Base-by-base conservation (phyloP, 148 eudicot species). In the Silene latifolia region DNA sequence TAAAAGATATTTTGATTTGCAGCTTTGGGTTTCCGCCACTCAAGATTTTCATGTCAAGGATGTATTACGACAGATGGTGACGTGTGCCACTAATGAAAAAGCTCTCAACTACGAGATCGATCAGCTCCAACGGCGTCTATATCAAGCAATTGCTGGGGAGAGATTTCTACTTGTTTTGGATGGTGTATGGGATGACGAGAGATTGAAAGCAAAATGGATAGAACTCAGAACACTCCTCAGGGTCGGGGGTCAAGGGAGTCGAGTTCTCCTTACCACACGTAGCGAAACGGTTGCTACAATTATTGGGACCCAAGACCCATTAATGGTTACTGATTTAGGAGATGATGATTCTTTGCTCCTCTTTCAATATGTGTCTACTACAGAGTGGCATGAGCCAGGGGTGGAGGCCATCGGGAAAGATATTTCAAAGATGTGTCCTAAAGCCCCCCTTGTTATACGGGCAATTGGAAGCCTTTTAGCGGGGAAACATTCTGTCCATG, bases 271-370 rank as follows among this genome's bases (percentile, higher is more conserved):
- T 48, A 48, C 54, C 54, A 48, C 54, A 48, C 54, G 54, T 11
- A 48, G 54, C 13, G 14, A 48, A 11, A 9, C 54, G 2, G 54
- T 48, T 48, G 54, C 54, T 48, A 57, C 0, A 4, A 57, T 17
- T 0, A 18, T 57, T 57, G 54, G 6, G 25, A 42, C 17, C 74
- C 27, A 2, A 7, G 4, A 32, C 21, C 39, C 60, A 18, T 23
- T 21, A 20, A 25, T 24, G 63, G 42, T 71, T 27, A 8, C 0
- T 2, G 73, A 54, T 14, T 24, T 53, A 53, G 73, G 2, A 2
- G 44, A 14, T 4, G 62, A 71, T 15, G 73, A 54, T 53, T 51
- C 73, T 13, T 71, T 60, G 73, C 8, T 14, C 7, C 73, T 54
- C 9, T 71, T 71, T 53, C 39, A 54, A 54, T 19, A n/a, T 1